Conservation (phyloP, 1,284 basidiomycete species). For the Pyrrhoderma noxium region DNA sequence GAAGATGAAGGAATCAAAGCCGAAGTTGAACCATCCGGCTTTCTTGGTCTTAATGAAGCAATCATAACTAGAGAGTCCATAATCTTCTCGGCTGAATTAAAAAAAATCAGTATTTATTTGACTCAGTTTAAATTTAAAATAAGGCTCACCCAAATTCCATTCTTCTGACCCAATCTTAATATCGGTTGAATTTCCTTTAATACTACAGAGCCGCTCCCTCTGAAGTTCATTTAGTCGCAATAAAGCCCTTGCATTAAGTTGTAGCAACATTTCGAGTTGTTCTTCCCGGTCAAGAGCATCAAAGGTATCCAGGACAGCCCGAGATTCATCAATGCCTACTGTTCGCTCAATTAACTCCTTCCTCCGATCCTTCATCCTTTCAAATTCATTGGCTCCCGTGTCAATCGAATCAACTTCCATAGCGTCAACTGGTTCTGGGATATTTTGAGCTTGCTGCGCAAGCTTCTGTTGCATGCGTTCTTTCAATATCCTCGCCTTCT, state of each 20-base stretch:
- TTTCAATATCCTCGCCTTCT: constrained; percentile 14
- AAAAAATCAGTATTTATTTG: constrained; percentile 16
- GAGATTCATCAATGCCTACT: constrained; percentile 32
- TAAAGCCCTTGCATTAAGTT: constrained; percentile 55
- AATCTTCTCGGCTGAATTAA: constrained; percentile 56
- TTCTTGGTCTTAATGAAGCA: constrained; percentile 60
- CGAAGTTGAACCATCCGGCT: constrained; percentile 32
- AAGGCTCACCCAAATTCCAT: constrained; percentile 61
- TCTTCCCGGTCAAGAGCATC: constrained; percentile 55
- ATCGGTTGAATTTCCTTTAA: constrained; percentile 36
- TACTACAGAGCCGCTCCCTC: constrained; percentile 39
- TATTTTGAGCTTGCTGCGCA: constrained; percentile 1
- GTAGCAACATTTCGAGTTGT: constrained; percentile 58
- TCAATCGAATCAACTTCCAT: constrained; percentile 11
- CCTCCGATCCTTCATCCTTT: constrained; percentile 16
- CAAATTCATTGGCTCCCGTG: background rate
- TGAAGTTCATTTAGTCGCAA: constrained; percentile 58
- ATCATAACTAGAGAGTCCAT: constrained; percentile 60
- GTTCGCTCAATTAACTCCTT: constrained; percentile 46
- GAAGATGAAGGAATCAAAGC: constrained; percentile 54
- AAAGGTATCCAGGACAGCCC: constrained; percentile 48
- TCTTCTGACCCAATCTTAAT: constrained; percentile 66
- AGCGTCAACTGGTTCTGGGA: constrained; percentile 8
- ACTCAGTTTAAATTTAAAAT: constrained; percentile 2
- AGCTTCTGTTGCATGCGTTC: constrained; percentile 13